Evolutionary conservation across 129 eudicot genomes (phyloP).

Genomic region (Mikania micrantha): DNA sequence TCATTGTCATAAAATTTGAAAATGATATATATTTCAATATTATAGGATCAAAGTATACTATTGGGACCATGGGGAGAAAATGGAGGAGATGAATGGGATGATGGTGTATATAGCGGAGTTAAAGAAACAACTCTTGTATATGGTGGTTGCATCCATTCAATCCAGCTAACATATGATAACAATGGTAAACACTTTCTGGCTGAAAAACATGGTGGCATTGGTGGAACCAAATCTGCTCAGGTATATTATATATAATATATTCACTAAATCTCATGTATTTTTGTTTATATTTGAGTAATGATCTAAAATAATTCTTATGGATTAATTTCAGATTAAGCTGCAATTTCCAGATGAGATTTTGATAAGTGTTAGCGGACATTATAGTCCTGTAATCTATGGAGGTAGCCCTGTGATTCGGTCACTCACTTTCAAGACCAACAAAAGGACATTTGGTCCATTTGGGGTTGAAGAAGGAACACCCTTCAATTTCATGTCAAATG

Average conservation of each 20-base stretch:
- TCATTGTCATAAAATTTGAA: too few relatives aligned
- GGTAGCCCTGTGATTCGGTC: conserved; percentile 64
- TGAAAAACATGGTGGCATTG: conserved; percentile 61
- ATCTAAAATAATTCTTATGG: too few relatives aligned
- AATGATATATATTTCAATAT: too few relatives aligned
- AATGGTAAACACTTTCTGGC: too few relatives aligned
- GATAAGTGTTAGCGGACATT: conserved; percentile 47
- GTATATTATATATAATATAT: too few relatives aligned
- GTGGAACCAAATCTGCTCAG: conserved; percentile 42
- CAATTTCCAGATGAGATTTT: conserved; percentile 63
- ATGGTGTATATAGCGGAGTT: too few relatives aligned
- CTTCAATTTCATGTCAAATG: too few relatives aligned
- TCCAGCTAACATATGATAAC: conserved; percentile 45
- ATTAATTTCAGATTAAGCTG: conserved; percentile 68
- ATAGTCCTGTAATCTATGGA: conserved; percentile 51
- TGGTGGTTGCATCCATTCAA: conserved; percentile 54
- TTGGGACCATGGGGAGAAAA: too few relatives aligned
- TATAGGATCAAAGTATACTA: too few relatives aligned
- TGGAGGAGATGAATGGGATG: too few relatives aligned
- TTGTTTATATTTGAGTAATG: too few relatives aligned
- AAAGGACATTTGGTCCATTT: conserved; percentile 57
- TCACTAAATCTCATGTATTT: not conserved
- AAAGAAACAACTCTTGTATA: conserved; percentile 54
- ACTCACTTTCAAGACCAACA: conserved; percentile 54
- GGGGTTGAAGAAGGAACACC: too few relatives aligned